phyloP scores from a whole-genome alignment of 352 stramenopile genomes.

The Phytophthora pini region DNA sequence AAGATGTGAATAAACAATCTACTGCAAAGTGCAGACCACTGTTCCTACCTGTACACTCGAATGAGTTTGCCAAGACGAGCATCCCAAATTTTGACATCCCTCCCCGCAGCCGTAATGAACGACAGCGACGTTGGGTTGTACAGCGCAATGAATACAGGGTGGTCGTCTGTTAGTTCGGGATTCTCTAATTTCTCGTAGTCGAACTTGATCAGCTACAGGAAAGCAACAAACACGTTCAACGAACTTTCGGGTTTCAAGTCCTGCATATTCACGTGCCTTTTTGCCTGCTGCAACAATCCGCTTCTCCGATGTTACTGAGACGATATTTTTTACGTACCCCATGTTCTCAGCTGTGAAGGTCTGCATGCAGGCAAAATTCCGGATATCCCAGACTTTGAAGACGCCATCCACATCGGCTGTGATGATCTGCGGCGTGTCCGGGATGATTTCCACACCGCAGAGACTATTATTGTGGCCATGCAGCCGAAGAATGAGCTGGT shows the following conservation, averaged over 20 bases:
- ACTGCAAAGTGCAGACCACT: background rate
- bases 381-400: slow-evolving; percentile 92
- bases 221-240: slow-evolving; percentile 1
- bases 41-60: slow-evolving; percentile 70
- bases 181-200: slow-evolving; percentile 91
- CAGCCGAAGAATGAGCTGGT: slow-evolving; percentile 87
- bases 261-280: slow-evolving; percentile 40
- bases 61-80: slow-evolving; percentile 80
- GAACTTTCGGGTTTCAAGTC: background rate
- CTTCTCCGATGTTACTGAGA: slow-evolving; percentile 74
- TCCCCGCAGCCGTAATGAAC: slow-evolving; percentile 80
- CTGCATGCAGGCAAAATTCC: slow-evolving; percentile 91
- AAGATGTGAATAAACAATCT: background rate
- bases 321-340: slow-evolving; percentile 77
- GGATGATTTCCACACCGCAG: slow-evolving; percentile 87
- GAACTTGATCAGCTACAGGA: slow-evolving; percentile 69
- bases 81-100: slow-evolving; percentile 91
- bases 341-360: slow-evolving; percentile 84
- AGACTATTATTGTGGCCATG: slow-evolving; percentile 89
- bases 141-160: slow-evolving; percentile 78
- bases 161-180: slow-evolving; percentile 85
- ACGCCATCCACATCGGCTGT: slow-evolving; percentile 84
- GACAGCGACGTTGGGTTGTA: slow-evolving; percentile 91
- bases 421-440: slow-evolving; percentile 87
- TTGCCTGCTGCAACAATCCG: slow-evolving; percentile 80